Base-by-base conservation (phyloP, 1,139 yeast genomes). In the Scheffersomyces illinoinensis region DNA sequence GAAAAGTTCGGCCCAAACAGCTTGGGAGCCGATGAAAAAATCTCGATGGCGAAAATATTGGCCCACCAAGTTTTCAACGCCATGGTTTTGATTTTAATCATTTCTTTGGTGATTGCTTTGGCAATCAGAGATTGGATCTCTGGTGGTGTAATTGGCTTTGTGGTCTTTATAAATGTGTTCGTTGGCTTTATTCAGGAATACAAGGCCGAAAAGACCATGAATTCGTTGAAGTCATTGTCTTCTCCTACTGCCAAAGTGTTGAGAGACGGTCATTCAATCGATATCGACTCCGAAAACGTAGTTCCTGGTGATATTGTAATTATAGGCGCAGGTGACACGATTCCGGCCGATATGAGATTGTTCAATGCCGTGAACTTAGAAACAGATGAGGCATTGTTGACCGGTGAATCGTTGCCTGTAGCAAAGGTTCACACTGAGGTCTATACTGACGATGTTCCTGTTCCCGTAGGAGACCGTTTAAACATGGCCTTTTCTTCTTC, bases 41-140 rank as follows among this genome's bases (percentile, higher is more conserved):
- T 75, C 58, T 68, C 71, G 54, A 69, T 69, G 61, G 61, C 72
- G 49, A 69, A 65, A 39, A 76, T 66, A 55, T 62, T 65, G 53
- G 78, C 78, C 33, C 78, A 76, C 59, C 79, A 76, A 59, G 69
- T 75, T n/a, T 74, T 75, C 61, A 76, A 76, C 58, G 79, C 79
- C 58, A 76, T 76, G 79, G 73, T 75, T 50, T 64, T 76, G 66
- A 78, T 76, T 39, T 71, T 76, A 60, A 64, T 75, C 58, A 75
- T 75, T 52, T 75, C 78, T 53, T 74, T 73, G 76, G 57, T 75
- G 7, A 75, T 76, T 55, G 77, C 78, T 1, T 65, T 75, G 26
- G 78, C 77, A 52, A 74, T 76, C 62, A 67, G 69, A 69, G 99
- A 95, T 71, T 96, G 99, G 99, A 83, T 93, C 61, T 87, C 93